phyloP scores from a whole-genome alignment of 164 flowering plant genomes.

The Magnolia changhungtana region DNA sequence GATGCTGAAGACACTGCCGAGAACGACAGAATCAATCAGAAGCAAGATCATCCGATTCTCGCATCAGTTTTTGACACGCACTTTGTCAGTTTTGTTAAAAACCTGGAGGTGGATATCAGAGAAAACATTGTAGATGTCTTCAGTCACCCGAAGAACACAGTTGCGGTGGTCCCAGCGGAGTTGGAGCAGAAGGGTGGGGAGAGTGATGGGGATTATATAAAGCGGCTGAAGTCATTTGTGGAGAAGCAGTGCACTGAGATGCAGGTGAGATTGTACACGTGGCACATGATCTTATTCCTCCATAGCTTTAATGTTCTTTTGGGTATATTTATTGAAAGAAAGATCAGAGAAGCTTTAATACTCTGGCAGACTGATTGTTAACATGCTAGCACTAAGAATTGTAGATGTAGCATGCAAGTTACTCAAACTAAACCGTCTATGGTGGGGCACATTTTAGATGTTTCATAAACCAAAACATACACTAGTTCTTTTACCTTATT shows the following conservation, averaged over 20 bases:
- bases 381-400: no score
- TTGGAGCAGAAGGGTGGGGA: slow-evolving; percentile 78
- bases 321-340: not conserved
- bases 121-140: slow-evolving; percentile 72
- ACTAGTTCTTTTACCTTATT: no score
- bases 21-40: slow-evolving; percentile 32
- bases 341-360: not conserved
- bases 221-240: slow-evolving; percentile 68
- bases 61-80: slow-evolving; percentile 52
- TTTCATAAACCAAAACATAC: no score
- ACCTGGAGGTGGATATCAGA: slow-evolving; percentile 64
- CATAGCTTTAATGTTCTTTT: not conserved
- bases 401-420: no score
- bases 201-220: slow-evolving; percentile 65
- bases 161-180: slow-evolving; percentile 80
- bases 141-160: slow-evolving; percentile 76
- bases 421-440: no score
- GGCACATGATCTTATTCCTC: not conserved
- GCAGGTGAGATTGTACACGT: slow-evolving; percentile 51
- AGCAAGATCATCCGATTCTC: slow-evolving; percentile 63
- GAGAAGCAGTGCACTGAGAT: slow-evolving; percentile 91
- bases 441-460: no score
- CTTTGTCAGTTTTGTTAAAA: slow-evolving; percentile 56
- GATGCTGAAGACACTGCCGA: slow-evolving; percentile 65
- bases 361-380: not conserved